These are phyloP conservation scores for Fraxinus nigra DNA, from an alignment of 305 asterid genomes.

Conservation along the genomic window DNA sequence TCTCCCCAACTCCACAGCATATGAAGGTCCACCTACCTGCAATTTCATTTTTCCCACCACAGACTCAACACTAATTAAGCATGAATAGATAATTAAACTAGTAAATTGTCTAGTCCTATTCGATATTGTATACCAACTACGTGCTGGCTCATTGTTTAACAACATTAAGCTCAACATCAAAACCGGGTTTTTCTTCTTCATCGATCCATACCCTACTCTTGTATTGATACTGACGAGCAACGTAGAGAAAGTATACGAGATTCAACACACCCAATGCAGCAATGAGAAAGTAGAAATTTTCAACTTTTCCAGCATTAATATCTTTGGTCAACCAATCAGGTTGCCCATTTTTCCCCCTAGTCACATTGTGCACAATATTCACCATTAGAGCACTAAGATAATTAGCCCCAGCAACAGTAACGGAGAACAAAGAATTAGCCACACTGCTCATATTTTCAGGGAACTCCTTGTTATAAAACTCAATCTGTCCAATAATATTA, in stretches of 20 bases:
- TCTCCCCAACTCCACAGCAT: slow-evolving; percentile 22
- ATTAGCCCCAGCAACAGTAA: slow-evolving; percentile 59
- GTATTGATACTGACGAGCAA: slow-evolving; percentile 54
- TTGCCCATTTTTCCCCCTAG: slow-evolving; percentile 46
- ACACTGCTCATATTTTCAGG: slow-evolving; percentile 78
- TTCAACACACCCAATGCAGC: slow-evolving; percentile 70
- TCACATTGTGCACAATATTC: slow-evolving; percentile 51
- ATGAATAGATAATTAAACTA: background rate
- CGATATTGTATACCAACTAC: background rate
- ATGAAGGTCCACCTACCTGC: slow-evolving; percentile 21
- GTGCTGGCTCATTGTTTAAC: slow-evolving; percentile 24
- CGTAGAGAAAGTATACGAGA: slow-evolving; percentile 48
- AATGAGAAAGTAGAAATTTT: slow-evolving; percentile 58
- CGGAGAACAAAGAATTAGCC: slow-evolving; percentile 75
- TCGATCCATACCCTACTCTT: slow-evolving; percentile 44
- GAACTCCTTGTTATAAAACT: slow-evolving; percentile 80
- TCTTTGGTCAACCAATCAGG: slow-evolving; percentile 81
- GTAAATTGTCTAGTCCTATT: background rate
- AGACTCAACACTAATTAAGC: background rate
- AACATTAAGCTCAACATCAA: slow-evolving; percentile 44
- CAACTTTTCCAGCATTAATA: slow-evolving; percentile 56
- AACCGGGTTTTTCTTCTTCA: slow-evolving; percentile 24
- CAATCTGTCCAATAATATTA: slow-evolving; percentile 77
- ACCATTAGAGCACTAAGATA: slow-evolving; percentile 61
- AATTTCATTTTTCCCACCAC: background rate